These are phyloP conservation scores for Fraxinus pennsylvanica DNA, from an alignment of 257 asterid genomes.

Conservation along the genomic window DNA sequence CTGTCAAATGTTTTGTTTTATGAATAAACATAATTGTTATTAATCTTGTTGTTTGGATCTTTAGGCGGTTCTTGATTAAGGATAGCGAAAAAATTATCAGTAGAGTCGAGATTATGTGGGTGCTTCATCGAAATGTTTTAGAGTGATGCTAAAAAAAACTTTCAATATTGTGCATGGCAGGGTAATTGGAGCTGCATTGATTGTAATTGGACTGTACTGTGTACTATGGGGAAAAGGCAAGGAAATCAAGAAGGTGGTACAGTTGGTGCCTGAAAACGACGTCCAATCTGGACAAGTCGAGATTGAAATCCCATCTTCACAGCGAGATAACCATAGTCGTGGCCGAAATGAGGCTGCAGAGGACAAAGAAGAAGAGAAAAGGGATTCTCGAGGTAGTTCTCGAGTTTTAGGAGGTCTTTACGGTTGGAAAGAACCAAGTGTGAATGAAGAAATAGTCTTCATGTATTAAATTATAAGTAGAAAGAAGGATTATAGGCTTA, in stretches of 20 bases:
- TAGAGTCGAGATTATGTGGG: background rate
- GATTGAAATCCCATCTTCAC: background rate
- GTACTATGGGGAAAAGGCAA: slow-evolving; percentile 57
- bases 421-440: no score
- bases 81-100: no score
- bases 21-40: background rate
- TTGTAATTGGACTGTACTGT: slow-evolving; percentile 46
- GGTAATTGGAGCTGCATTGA: slow-evolving; percentile 50
- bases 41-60: no score
- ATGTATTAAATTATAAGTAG: no score
- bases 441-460: no score
- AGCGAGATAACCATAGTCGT: slow-evolving; percentile 13
- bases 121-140: background rate
- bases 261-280: slow-evolving; percentile 34
- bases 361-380: slow-evolving; percentile 11
- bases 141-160: background rate
- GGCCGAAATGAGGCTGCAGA: slow-evolving; percentile 17
- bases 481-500: no score
- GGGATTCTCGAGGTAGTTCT: slow-evolving; percentile 24
- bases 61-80: no score
- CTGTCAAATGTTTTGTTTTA: background rate
- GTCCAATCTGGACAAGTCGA: slow-evolving; percentile 6
- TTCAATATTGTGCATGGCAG: slow-evolving; percentile 23
- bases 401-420: no score
- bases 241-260: slow-evolving; percentile 36